Percentiles rank a stretch among this genome's conserved stretches.
phyloP scores from a whole-genome alignment of 805 yeast genomes.

The Debaryomyces prosopidis region DNA sequence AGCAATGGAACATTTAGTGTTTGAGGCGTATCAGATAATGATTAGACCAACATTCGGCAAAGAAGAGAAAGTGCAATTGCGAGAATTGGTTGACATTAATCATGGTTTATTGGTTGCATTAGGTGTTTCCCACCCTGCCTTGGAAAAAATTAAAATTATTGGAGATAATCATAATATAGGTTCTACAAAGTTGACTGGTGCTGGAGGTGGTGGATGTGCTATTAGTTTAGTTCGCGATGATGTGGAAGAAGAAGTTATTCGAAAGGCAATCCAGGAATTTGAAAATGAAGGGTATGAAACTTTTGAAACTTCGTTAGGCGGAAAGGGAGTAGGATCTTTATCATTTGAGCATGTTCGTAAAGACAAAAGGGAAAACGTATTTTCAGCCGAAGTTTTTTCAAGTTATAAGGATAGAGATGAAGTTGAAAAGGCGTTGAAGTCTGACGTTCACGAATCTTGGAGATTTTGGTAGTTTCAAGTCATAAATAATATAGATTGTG shows the following conservation, averaged over 20 bases:
- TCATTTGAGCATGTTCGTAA: conserved; percentile 11
- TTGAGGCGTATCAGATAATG: conserved; percentile 70
- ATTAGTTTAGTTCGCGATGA: conserved; percentile 70
- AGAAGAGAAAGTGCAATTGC: conserved; percentile 37
- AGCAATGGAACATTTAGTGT: conserved; percentile 73
- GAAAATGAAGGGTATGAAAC: conserved; percentile 61
- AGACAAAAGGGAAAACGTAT: conserved; percentile 12
- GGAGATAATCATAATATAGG: conserved; percentile 70
- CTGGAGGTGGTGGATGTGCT: conserved; percentile 99
- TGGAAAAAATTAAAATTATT: conserved; percentile 71
- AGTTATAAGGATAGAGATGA: conserved; percentile 41
- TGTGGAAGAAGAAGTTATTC: conserved; percentile 31
- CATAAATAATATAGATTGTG: not conserved
- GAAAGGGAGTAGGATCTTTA: conserved; percentile 77
- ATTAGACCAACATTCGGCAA: conserved; percentile 50
- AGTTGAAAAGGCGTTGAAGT: conserved; percentile 50
- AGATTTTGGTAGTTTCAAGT: conserved; percentile 53
- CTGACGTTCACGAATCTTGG: conserved; percentile 48
- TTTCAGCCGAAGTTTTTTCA: conserved; percentile 36
- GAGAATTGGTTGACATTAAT: conserved; percentile 72
- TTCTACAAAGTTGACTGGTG: conserved; percentile 92
- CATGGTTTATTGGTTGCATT: conserved; percentile 84
- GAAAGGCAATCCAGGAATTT: conserved; percentile 37
- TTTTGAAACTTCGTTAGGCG: conserved; percentile 82
- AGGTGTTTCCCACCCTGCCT: conserved; percentile 91